Conservation (phyloP, 2,329 filamentous ascomycete species). For the Helminthosporium solani region DNA sequence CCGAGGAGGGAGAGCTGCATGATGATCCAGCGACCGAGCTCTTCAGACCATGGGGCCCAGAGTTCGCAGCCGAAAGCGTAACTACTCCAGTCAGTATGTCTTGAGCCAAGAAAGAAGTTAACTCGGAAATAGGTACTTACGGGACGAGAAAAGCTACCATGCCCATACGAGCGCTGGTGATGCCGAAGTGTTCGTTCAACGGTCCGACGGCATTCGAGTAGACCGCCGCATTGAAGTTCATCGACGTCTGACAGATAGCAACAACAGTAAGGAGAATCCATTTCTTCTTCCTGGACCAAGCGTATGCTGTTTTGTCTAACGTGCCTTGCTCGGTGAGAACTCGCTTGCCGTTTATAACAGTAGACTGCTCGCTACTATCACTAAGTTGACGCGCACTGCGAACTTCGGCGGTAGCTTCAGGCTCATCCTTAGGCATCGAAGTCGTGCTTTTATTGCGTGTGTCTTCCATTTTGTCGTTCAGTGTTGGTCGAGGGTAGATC, state of each 20-base stretch:
- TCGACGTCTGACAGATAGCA: conserved; percentile 54
- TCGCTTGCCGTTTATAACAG: neutral
- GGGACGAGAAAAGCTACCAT: conserved; percentile 50
- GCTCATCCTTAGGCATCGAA: neutral
- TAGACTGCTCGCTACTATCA: neutral
- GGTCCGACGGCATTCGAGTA: conserved; percentile 55
- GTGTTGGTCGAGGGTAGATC: too few relatives aligned
- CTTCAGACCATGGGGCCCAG: conserved; percentile 79
- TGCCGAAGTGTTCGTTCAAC: conserved; percentile 62
- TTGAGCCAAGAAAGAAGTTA: too few relatives aligned
- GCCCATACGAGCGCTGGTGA: conserved; percentile 57
- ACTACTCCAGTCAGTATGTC: too few relatives aligned
- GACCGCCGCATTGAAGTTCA: conserved; percentile 57
- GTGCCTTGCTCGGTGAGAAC: conserved; percentile 2
- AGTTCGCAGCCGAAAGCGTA: conserved; percentile 86
- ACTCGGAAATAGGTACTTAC: too few relatives aligned
- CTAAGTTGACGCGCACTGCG: neutral
- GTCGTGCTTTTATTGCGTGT: neutral
- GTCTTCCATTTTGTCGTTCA: neutral
- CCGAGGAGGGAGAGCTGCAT: conserved; percentile 71
- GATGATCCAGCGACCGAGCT: conserved; percentile 73
- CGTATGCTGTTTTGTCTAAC: conserved; percentile 43
- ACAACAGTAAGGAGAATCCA: conserved; percentile 56
- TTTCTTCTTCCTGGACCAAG: conserved; percentile 52
- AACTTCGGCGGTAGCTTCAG: neutral